Evolutionary conservation across 2,329 filamentous ascomycete genomes (phyloP), one percentile per base, ranked within the genome.

Genomic region (Furcasterigmium furcatum): DNA sequence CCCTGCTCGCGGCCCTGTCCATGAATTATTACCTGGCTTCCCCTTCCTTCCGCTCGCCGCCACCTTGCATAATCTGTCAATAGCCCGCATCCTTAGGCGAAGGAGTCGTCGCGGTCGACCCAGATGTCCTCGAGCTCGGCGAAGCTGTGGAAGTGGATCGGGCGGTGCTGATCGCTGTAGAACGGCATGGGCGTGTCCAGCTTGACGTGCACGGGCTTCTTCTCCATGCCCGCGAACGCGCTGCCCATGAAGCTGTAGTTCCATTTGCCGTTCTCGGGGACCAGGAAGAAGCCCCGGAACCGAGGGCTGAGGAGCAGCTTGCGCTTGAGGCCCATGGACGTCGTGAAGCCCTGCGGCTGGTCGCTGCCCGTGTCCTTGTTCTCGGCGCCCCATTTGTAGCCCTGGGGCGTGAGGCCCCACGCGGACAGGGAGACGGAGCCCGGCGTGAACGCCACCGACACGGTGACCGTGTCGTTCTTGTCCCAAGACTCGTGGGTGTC

Each of bases 161-260:
- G 91, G 21, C 94, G 82, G 68, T 99, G 95, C 58, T 91, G 79
- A 58, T 91, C 91, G 62, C 87, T 91, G 70, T 99, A 99, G 71
- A 96, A 97, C 9, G 87, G 77, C 55, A 85, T 68, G 16, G 94
- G 94, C 36, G 90, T 95, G 67, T 97, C 95, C 45, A 99, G 84
- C 76, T 94, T 94, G 57, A 97, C 91, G 57, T 91, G 87, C 36
- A 96, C 80, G 4, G 85, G 79, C 72, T 90, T 89, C 83, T 96
- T 97, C 72, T 96, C 91, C 52, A 96, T 79, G 34, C 84, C 84
- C 13, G 85, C 84, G 62, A 97, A 99, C 1, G 84, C 84, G 54
- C 85, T 90, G 45, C 94, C 94, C 84, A 97, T 90, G 76, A 99
- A 99, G 66, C 88, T 94, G 73, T 96, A 99, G 69, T 99, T 99